A percentile compares a stretch with the other conserved stretches of the same genome.
These are phyloP conservation scores for Colletotrichum abscissum DNA, from an alignment of 2,329 filamentous ascomycete genomes.

Conservation along the genomic window DNA sequence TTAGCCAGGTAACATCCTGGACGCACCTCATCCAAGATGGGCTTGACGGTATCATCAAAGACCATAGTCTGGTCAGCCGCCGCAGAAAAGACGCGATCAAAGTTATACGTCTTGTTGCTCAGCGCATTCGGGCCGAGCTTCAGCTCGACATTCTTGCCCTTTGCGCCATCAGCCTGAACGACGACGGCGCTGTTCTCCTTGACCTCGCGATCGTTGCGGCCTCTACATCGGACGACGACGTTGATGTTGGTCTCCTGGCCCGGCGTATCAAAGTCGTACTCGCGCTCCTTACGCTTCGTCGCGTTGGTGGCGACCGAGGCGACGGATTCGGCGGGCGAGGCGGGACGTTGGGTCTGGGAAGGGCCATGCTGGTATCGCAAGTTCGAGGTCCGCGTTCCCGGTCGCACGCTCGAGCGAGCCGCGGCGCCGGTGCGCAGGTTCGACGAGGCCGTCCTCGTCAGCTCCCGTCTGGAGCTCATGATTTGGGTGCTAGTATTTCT, in stretches of 20 bases:
- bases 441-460: conserved; percentile 34
- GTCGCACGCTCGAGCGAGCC: conserved; percentile 25
- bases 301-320: conserved; percentile 69
- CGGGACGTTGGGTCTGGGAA: conserved; percentile 51
- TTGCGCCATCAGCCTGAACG: conserved; percentile 87
- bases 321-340: conserved; percentile 79
- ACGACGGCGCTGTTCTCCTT: conserved; percentile 96
- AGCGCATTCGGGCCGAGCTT: conserved; percentile 93
- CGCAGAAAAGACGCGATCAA: conserved; percentile 96
- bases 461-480: conserved; percentile 38
- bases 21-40: conserved; percentile 89
- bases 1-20: conserved; percentile 4
- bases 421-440: conserved; percentile 29
- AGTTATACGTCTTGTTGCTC: conserved; percentile 96
- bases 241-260: conserved; percentile 94
- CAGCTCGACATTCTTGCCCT: conserved; percentile 84
- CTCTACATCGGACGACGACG: conserved; percentile 94
- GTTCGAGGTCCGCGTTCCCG: conserved; percentile 33
- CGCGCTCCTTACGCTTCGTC: conserved; percentile 87
- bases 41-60: conserved; percentile 94
- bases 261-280: conserved; percentile 77
- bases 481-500: background rate
- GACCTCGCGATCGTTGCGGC: conserved; percentile 91
- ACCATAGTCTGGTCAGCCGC: conserved; percentile 94
- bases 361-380: conserved; percentile 32